Conservation (phyloP, 2,329 filamentous ascomycete genomes). For the Exophiala alcalophila region DNA sequence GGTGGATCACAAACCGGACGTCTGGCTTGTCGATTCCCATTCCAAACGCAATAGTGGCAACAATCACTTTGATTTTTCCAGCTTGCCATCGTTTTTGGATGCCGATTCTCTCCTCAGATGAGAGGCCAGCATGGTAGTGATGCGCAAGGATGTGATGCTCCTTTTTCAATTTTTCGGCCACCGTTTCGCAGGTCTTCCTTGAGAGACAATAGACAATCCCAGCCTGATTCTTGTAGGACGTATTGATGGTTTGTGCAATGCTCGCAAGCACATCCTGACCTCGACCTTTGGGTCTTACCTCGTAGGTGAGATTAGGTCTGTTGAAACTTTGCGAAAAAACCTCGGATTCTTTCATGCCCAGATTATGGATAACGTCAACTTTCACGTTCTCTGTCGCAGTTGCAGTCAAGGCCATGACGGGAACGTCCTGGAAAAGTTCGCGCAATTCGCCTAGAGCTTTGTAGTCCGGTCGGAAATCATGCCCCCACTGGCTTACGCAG, state of each 20-base stretch:
- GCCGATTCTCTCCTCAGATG: slow-evolving; percentile 62
- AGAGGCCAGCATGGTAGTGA: slow-evolving; percentile 83
- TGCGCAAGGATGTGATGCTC: slow-evolving; percentile 66
- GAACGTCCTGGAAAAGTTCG: slow-evolving; percentile 69
- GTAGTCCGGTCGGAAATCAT: slow-evolving; percentile 96
- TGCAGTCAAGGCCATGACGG: slow-evolving; percentile 91
- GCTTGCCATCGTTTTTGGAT: slow-evolving; percentile 81
- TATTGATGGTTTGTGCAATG: slow-evolving; percentile 62
- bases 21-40: slow-evolving; percentile 99
- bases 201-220: slow-evolving; percentile 95
- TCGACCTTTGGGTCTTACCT: slow-evolving; percentile 70
- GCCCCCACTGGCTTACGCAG: slow-evolving; percentile 98
- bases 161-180: slow-evolving; percentile 65
- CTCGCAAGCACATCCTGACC: slow-evolving; percentile 52
- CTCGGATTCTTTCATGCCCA: slow-evolving; percentile 75
- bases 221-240: slow-evolving; percentile 66
- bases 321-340: slow-evolving; percentile 94
- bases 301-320: slow-evolving; percentile 88
- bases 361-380: slow-evolving; percentile 83
- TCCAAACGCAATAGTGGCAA: slow-evolving; percentile 96
- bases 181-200: slow-evolving; percentile 73
- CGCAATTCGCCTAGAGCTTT: slow-evolving; percentile 77
- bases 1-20: slow-evolving; percentile 93
- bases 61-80: slow-evolving; percentile 79
- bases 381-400: slow-evolving; percentile 94